phyloP scores from a whole-genome alignment of 176 grass and related monocot species.

The Bonia amplexicaulis region DNA sequence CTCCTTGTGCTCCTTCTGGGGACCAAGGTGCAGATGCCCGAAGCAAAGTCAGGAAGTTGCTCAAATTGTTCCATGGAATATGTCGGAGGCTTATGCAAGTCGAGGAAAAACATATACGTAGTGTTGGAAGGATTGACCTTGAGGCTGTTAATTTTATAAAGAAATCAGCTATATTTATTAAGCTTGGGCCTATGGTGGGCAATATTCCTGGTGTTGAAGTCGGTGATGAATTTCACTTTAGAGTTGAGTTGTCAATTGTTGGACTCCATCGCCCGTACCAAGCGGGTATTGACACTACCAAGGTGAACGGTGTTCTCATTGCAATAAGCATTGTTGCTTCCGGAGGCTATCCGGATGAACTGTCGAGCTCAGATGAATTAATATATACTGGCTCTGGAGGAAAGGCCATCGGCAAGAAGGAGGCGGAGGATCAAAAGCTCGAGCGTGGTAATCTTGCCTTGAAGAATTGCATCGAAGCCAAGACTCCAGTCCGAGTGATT shows the following conservation, averaged over 20 bases:
- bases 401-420: constrained; percentile 42
- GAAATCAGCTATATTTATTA: constrained; percentile 29
- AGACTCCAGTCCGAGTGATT: constrained; percentile 62
- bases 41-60: constrained; percentile 48
- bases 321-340: constrained; percentile 76
- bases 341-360: constrained; percentile 55
- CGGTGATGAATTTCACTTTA: constrained; percentile 69
- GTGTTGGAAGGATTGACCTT: constrained; percentile 38
- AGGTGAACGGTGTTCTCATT: constrained; percentile 22
- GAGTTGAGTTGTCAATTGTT: constrained; percentile 57
- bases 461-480: constrained; percentile 59
- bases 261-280: constrained; percentile 62
- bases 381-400: constrained; percentile 75
- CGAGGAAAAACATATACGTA: constrained; percentile 37
- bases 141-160: constrained; percentile 38
- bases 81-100: constrained; percentile 56
- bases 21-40: constrained; percentile 31
- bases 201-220: constrained; percentile 62
- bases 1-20: constrained; percentile 39
- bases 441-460: constrained; percentile 62
- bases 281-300: constrained; percentile 47
- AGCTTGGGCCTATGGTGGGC: constrained; percentile 37
- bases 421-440: constrained; percentile 68
- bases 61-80: constrained; percentile 38
- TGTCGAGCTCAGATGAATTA: constrained; percentile 53